A percentile compares a stretch with the other conserved stretches of the same genome.
Evolutionary conservation across 768 basidiomycete genomes (phyloP).

Genomic region (Tricholoma furcatifolium): DNA sequence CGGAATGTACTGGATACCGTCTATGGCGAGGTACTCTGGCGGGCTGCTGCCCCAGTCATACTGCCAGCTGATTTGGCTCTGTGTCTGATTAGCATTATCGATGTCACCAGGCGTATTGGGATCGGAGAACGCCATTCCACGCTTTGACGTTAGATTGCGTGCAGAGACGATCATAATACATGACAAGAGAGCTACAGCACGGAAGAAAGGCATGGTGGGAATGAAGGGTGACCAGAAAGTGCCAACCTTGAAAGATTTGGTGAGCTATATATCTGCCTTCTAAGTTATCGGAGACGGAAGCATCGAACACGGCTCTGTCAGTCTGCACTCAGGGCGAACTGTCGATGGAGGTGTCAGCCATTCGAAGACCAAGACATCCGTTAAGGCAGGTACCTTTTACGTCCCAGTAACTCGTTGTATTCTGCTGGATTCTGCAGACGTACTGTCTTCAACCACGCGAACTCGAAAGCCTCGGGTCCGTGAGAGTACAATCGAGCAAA

Average conservation of each 20-base stretch:
- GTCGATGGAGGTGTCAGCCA: constrained; percentile 23
- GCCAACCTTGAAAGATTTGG: constrained; percentile 1
- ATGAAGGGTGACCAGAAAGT: constrained; percentile 5
- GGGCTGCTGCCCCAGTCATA: constrained; percentile 54
- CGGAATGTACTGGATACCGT: constrained; percentile 45
- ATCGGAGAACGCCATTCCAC: constrained; percentile 44
- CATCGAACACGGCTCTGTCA: constrained; percentile 25
- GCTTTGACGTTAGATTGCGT: constrained; percentile 38
- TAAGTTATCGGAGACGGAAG: constrained; percentile 16
- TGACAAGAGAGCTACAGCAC: constrained; percentile 18
- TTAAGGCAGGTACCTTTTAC: constrained; percentile 3
- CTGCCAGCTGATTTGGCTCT: constrained; percentile 44
- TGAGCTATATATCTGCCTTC: constrained; percentile 11
- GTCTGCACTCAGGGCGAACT: constrained; percentile 36
- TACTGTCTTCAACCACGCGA: not conserved
- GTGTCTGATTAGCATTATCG: constrained; percentile 42
- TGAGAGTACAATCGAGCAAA: not conserved
- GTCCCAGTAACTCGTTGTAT: constrained; percentile 2
- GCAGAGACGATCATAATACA: constrained; percentile 30
- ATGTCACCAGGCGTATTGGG: constrained; percentile 40
- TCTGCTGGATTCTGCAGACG: not conserved
- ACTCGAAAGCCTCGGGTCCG: not conserved
- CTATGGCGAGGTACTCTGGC: constrained; percentile 40
- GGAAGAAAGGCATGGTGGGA: constrained; percentile 27
- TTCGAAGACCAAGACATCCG: constrained; percentile 8